These are phyloP conservation scores for Parafenestella ontariensis DNA, from an alignment of 2,329 filamentous ascomycete species.

Conservation along the genomic window DNA sequence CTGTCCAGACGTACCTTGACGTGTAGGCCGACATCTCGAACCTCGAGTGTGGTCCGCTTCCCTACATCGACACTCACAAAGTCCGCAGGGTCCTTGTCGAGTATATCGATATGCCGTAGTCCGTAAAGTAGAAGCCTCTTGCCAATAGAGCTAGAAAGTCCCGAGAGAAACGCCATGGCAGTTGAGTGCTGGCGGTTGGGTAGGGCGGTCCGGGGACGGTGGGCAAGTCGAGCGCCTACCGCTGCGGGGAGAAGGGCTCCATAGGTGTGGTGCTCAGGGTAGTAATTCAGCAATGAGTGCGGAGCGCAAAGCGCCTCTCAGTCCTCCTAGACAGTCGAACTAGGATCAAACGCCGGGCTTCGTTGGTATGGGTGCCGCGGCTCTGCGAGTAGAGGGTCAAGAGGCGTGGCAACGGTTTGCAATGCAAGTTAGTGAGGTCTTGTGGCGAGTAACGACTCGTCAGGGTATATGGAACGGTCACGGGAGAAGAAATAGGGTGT, in stretches of 20 bases:
- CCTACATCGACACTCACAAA: slow-evolving; percentile 86
- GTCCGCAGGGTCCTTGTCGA: slow-evolving; percentile 87
- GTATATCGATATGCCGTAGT: slow-evolving; percentile 79
- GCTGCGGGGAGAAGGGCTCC: slow-evolving; percentile 30
- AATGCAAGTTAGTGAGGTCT: slow-evolving; percentile 2
- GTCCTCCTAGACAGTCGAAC: background rate
- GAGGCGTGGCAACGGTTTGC: background rate
- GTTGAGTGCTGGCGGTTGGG: slow-evolving; percentile 17
- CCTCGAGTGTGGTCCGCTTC: slow-evolving; percentile 80
- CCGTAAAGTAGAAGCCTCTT: slow-evolving; percentile 89
- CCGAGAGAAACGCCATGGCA: slow-evolving; percentile 67
- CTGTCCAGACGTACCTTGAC: slow-evolving; percentile 66
- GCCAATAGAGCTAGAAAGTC: slow-evolving; percentile 80
- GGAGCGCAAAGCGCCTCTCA: slow-evolving; percentile 6
- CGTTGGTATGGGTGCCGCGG: slow-evolving; percentile 1
- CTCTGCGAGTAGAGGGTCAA: background rate
- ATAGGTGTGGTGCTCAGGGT: slow-evolving; percentile 27
- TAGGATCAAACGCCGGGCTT: slow-evolving; percentile 11
- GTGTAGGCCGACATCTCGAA: slow-evolving; percentile 83
- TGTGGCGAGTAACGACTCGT: slow-evolving; percentile 32
- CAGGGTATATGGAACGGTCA: slow-evolving; percentile 25
- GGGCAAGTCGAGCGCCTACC: slow-evolving; percentile 40
- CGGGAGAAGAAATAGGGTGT: slow-evolving; percentile 21
- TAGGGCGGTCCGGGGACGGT: slow-evolving; percentile 12
- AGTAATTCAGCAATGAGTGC: slow-evolving; percentile 6